Evolutionary conservation across 805 yeast genomes (phyloP).

Genomic region (Maudiozyma bulderi): DNA sequence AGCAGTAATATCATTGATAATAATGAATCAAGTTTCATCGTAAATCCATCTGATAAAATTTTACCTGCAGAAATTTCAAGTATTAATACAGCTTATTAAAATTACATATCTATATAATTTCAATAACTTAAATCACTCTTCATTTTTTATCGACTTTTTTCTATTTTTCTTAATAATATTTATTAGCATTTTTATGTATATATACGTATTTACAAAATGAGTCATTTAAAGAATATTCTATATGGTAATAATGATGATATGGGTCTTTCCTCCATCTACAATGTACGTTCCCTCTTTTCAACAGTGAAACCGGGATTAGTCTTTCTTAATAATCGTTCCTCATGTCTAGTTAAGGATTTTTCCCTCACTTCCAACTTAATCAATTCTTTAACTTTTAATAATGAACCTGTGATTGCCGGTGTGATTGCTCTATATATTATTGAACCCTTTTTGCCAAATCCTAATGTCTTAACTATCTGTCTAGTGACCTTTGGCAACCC

Average conservation of each 20-base stretch:
- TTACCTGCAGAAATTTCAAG: constrained; percentile 12
- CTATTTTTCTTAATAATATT: too few species aligned
- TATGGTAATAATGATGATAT: background rate
- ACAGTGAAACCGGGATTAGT: constrained; percentile 56
- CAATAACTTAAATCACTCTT: background rate
- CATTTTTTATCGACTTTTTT: background rate
- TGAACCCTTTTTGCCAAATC: constrained; percentile 65
- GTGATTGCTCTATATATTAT: constrained; percentile 63
- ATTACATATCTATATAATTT: background rate
- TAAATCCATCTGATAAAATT: constrained; percentile 6
- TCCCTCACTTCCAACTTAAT: constrained; percentile 72
- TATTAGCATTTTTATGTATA: too few species aligned
- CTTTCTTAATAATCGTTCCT: constrained; percentile 48
- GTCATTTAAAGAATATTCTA: background rate
- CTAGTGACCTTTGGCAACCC: constrained; percentile 68
- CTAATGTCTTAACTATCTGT: constrained; percentile 59
- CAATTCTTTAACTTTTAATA: constrained; percentile 74
- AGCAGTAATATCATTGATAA: background rate
- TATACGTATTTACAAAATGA: background rate
- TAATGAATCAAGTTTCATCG: background rate
- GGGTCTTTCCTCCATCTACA: background rate
- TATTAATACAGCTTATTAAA: background rate
- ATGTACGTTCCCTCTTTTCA: constrained; percentile 23
- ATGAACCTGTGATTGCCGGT: constrained; percentile 77
- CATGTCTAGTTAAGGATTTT: constrained; percentile 37